Evolutionary conservation across 495 filamentous ascomycete genomes (phyloP), one percentile per base, ranked within the genome.

Genomic region (Xylaria acuta): DNA sequence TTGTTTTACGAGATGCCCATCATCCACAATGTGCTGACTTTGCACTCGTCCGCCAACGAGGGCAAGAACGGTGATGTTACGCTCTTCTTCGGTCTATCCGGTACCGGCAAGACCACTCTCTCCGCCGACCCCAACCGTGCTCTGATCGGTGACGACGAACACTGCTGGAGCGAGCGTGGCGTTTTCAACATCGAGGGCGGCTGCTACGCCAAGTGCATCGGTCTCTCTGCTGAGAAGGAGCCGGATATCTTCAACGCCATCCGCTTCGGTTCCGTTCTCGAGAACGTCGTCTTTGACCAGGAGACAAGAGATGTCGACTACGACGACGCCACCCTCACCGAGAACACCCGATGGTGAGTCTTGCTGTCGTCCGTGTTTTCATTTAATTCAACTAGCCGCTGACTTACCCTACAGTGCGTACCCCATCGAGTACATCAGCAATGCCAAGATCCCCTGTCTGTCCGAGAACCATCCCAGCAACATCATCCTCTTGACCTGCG

Each of bases 151-250:
- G 96, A 99, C 77, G 96, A 99, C 83, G 96, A 99, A 90, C 96
- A 99, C 89, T 97, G 95, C 91, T 99, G 96, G 96, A 94, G 92
- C 76, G 96, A 99, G 81, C 89, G 81, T 41, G 96, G 96, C 81
- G 92, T 99, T 79, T 99, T 99, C 91, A 99, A 99, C 89, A 98
- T 99, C 73, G 96, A 99, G 87, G 96, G 96, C 79, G 96, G 96
- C 75, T 98, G 96, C 89, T 99, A 99, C 85, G 96, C 96, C 84
- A 99, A 99, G 89, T 96, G 93, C 84, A 94, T 99, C 82, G 94
- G 95, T 76, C 93, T 99, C 53, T 98, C 96, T 16, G 95, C 92
- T 58, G 97, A 98, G 88, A 99, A 98, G 90, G 94, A 99, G 82
- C 97, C 96, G 58, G 96, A 99, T 88, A 99, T 99, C 82, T 97